Base-by-base conservation (phyloP, 495 filamentous ascomycete species). In the Annulohypoxylon maeteangense region DNA sequence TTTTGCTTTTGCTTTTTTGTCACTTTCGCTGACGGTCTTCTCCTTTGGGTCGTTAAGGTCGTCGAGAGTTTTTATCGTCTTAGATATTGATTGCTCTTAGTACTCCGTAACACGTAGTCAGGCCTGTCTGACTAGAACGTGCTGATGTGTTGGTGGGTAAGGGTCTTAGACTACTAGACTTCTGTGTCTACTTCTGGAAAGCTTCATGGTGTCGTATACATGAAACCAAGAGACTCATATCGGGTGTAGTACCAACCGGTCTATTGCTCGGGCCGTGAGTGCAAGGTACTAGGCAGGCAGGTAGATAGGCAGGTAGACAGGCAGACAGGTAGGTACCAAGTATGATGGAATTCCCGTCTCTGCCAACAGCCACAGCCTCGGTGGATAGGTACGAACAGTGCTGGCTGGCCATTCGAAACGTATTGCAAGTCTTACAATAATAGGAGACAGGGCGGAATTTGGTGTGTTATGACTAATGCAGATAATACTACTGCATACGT, bases 401-500 rank as follows among this genome's bases (percentile, higher is more conserved):
- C 36, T 55, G 16, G 31, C 50, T 54, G n/a, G 42, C n/a, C 3
- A 51, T 27, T 51, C 10, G 23, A 44, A 27, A 45, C 40, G 20
- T 64, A 45, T 60, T 45, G 45, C 60, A 27, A 25, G 65, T 68
- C 58, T 72, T 36, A 72, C 70, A 68, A 51, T 51, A 56, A 31
- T 60, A 71, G 55, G 23, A 63, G 55, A 42, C 65, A 68, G 65
- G 70, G 70, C 65, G 65, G 27, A 69, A 53, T 44, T 65, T 51
- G 65, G 65, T 62, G 65, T 61, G 25, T 29, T 60, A 69, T 65
- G 70, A 66, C 70, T 62, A 69, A 73, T 69, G 70, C 65, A 69
- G 55, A 68, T 68, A 73, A 69, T 68, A 55, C 18, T 66, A 23
- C 55, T 61, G 70, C 65, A 69, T 73, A 73, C 70, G 70, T 73